Percentiles rank a stretch among this genome's conserved stretches.
Conservation (phyloP, 257 asterid species). For the Thymus quinquecostatus region DNA sequence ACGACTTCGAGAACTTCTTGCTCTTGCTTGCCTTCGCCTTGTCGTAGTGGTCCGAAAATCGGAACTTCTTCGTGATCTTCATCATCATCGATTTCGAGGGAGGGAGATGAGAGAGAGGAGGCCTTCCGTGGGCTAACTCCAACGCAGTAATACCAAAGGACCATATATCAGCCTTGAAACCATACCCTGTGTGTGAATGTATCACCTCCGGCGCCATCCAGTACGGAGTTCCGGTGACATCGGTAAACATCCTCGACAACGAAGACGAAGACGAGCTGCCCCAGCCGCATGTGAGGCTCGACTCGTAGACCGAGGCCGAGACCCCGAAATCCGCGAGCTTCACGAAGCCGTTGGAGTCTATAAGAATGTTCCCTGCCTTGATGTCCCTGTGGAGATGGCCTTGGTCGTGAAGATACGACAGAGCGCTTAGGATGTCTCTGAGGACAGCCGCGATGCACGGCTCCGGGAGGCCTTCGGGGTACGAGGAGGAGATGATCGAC, state of each 20-base stretch:
- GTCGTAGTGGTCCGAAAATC: constrained; percentile 78
- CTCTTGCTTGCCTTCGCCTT: constrained; percentile 45
- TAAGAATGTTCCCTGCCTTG: constrained; percentile 72
- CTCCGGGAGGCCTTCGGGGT: constrained; percentile 74
- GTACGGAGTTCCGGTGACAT: constrained; percentile 76
- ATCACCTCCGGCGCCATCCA: constrained; percentile 97
- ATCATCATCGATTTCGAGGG: constrained; percentile 76
- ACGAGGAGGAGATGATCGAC: constrained; percentile 68
- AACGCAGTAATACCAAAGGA: constrained; percentile 86
- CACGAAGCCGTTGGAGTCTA: constrained; percentile 66
- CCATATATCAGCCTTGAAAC: constrained; percentile 91
- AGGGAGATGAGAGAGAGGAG: constrained; percentile 81
- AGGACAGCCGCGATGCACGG: constrained; percentile 68
- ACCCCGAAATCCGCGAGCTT: constrained; percentile 88
- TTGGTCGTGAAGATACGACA: constrained; percentile 75
- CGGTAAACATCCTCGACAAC: constrained; percentile 54
- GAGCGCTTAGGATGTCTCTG: constrained; percentile 56
- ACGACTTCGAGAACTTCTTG: constrained; percentile 68
- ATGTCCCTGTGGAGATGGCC: constrained; percentile 83
- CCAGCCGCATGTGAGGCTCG: constrained; percentile 26
- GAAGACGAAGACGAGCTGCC: constrained; percentile 44
- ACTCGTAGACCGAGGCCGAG: constrained; percentile 74
- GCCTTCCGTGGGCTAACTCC: constrained; percentile 90
- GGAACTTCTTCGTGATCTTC: constrained; percentile 71
- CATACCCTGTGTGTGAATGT: constrained; percentile 72